Percentiles rank a stretch among this genome's conserved stretches.
phyloP scores from a whole-genome alignment of 164 flowering plant species.

The Aristolochia fimbriata region DNA sequence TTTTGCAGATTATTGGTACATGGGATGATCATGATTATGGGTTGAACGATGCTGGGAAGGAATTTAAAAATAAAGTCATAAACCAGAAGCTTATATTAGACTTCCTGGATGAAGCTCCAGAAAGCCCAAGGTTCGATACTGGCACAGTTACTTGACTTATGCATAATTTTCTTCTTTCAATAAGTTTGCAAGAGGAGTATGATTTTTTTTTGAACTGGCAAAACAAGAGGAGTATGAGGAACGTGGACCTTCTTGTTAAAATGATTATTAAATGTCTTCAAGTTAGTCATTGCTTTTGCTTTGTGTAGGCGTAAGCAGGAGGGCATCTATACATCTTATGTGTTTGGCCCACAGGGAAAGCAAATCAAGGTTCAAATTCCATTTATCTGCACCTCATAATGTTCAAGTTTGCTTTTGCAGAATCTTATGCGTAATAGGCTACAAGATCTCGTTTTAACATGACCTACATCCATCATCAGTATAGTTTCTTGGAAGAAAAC shows the following conservation, averaged over 20 bases:
- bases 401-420: too few species aligned
- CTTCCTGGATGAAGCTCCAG: slow-evolving; percentile 59
- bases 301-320: slow-evolving; percentile 59
- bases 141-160: too few species aligned
- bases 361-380: slow-evolving; percentile 42
- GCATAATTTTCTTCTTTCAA: too few species aligned
- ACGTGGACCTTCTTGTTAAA: neutral
- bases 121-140: slow-evolving; percentile 48
- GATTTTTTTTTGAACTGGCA: too few species aligned
- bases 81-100: slow-evolving; percentile 62
- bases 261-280: neutral
- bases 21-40: slow-evolving; percentile 94
- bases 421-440: too few species aligned
- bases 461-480: too few species aligned
- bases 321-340: slow-evolving; percentile 70
- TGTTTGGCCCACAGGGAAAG: slow-evolving; percentile 53
- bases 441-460: too few species aligned
- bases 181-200: too few species aligned
- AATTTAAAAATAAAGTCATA: slow-evolving; percentile 34
- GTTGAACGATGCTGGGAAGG: slow-evolving; percentile 78
- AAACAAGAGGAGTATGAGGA: too few species aligned
- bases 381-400: too few species aligned
- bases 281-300: slow-evolving; percentile 3
- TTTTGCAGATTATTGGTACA: slow-evolving; percentile 58
- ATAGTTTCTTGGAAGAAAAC: too few species aligned